Evolutionary conservation across 31 red algal species (phyloP).

Genomic region (Endocladia muricata): DNA sequence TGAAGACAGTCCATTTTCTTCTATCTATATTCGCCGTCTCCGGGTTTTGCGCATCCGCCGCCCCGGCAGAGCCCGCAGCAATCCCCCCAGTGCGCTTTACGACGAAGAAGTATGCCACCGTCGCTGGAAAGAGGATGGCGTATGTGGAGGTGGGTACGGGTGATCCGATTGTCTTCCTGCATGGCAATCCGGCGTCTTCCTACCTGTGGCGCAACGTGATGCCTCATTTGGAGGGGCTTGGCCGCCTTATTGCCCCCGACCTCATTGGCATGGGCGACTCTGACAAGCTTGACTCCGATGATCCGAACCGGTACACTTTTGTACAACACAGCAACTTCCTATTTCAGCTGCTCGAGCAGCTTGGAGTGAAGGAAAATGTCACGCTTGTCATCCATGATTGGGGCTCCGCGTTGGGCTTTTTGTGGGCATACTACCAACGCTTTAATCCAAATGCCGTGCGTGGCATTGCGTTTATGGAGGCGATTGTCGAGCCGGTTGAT

Average conservation of each 20-base stretch:
- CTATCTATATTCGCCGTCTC: too few species aligned
- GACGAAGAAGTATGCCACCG: slow-evolving; percentile 42
- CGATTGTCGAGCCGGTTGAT: slow-evolving; percentile 16
- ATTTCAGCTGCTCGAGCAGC: slow-evolving; percentile 32
- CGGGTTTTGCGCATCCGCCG: too few species aligned
- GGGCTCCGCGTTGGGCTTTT: slow-evolving; percentile 60
- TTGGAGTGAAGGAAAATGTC: slow-evolving; percentile 38
- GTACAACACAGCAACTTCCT: slow-evolving; percentile 51
- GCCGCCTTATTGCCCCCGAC: slow-evolving; percentile 57
- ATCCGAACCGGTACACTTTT: slow-evolving; percentile 26
- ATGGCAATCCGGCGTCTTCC: slow-evolving; percentile 68
- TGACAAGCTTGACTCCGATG: slow-evolving; percentile 18
- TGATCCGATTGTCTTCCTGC: slow-evolving; percentile 63
- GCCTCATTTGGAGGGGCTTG: slow-evolving; percentile 30
- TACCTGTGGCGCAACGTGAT: slow-evolving; percentile 62
- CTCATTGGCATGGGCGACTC: slow-evolving; percentile 70
- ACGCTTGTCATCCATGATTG: slow-evolving; percentile 68
- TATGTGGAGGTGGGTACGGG: slow-evolving; percentile 57
- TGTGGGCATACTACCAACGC: slow-evolving; percentile 48
- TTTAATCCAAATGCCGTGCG: slow-evolving; percentile 21
- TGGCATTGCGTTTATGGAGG: slow-evolving; percentile 56
- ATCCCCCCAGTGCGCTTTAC: slow-evolving; percentile 35
- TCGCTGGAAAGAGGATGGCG: slow-evolving; percentile 44
- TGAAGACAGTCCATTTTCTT: too few species aligned
- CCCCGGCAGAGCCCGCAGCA: too few species aligned